Percentiles rank a stretch among this genome's conserved stretches.
Conservation (phyloP, 192 early-diverging fungal species). For the Backusella australiensis region DNA sequence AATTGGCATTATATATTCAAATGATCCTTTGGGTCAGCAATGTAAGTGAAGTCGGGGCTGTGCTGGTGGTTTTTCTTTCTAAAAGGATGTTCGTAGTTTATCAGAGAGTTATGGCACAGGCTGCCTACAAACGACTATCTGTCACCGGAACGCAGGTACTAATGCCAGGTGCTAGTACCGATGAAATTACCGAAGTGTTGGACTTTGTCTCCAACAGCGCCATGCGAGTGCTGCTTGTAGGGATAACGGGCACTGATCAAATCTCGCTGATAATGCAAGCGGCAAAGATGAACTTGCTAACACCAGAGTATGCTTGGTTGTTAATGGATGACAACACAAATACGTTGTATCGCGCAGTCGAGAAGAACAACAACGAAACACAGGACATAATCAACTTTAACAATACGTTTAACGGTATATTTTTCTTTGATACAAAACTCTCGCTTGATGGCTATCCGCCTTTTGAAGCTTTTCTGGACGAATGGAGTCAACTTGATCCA, state of each 20-base stretch:
- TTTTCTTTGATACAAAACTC: constrained; percentile 45
- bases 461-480: constrained; percentile 39
- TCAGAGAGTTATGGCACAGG: constrained; percentile 12
- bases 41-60: constrained; percentile 25
- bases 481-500: constrained; percentile 39
- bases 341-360: constrained; percentile 12
- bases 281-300: constrained; percentile 31
- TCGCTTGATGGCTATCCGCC: constrained; percentile 39
- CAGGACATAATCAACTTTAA: constrained; percentile 18
- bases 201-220: constrained; percentile 28
- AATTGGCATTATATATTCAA: constrained; percentile 42
- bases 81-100: not conserved
- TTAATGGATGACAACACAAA: constrained; percentile 31
- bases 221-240: constrained; percentile 36
- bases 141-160: constrained; percentile 34
- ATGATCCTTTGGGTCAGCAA: constrained; percentile 40
- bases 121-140: constrained; percentile 17
- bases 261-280: constrained; percentile 32
- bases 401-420: constrained; percentile 27
- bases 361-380: not conserved
- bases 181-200: constrained; percentile 26
- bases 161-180: constrained; percentile 22
- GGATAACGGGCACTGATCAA: constrained; percentile 33
- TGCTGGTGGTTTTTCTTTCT: not conserved
- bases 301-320: constrained; percentile 38